These are phyloP conservation scores for Laburnicola sp. DNA, from an alignment of 2,329 filamentous ascomycete genomes.

Conservation along the genomic window DNA sequence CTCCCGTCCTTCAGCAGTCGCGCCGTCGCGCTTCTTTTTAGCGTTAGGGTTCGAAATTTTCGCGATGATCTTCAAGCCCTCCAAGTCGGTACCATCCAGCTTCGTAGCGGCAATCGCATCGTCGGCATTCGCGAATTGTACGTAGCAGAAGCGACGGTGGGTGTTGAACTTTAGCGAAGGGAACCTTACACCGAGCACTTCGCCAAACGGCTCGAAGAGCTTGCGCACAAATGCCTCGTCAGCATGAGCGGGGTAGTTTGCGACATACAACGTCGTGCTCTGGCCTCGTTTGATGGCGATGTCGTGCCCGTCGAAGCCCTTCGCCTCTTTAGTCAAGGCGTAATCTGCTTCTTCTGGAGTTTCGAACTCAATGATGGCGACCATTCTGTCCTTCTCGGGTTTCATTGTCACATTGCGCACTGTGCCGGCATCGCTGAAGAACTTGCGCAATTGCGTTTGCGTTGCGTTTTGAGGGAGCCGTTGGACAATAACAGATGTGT, in stretches of 20 bases:
- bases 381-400: slow-evolving; percentile 62
- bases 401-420: slow-evolving; percentile 77
- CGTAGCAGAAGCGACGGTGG: slow-evolving; percentile 90
- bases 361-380: slow-evolving; percentile 84
- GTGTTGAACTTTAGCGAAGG: slow-evolving; percentile 89
- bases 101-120: slow-evolving; percentile 60
- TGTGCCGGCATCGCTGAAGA: slow-evolving; percentile 87
- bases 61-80: slow-evolving; percentile 68
- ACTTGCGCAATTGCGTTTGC: slow-evolving; percentile 77
- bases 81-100: slow-evolving; percentile 71
- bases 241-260: slow-evolving; percentile 81
- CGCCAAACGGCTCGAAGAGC: slow-evolving; percentile 70
- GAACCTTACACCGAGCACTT: slow-evolving; percentile 83
- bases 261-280: slow-evolving; percentile 81
- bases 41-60: slow-evolving; percentile 82
- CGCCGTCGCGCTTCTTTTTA: slow-evolving; percentile 77
- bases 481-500: slow-evolving; percentile 80
- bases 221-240: slow-evolving; percentile 70
- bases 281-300: slow-evolving; percentile 76
- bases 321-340: slow-evolving; percentile 79
- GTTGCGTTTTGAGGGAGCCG: slow-evolving; percentile 72
- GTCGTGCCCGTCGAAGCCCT: slow-evolving; percentile 72
- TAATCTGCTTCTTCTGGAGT: slow-evolving; percentile 77
- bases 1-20: slow-evolving; percentile 84
- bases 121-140: slow-evolving; percentile 72